Evolutionary conservation across 768 basidiomycete species (phyloP), one percentile per base, ranked within the genome.

Genomic region (Lyophyllum decastes): DNA sequence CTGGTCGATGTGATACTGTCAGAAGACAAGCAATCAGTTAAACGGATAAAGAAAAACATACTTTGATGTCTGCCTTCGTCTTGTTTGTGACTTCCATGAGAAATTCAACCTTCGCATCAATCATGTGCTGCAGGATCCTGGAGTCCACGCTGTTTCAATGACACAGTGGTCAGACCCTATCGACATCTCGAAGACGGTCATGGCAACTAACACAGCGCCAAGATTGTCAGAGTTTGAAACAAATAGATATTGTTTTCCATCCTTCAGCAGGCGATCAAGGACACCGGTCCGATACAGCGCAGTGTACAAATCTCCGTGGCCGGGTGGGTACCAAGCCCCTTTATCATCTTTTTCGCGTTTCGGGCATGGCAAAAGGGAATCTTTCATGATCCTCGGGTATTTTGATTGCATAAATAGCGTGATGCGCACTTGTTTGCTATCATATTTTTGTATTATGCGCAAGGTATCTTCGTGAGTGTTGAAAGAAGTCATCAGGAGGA

Each of bases 21-120:
- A 59, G 45, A 57, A 38, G 8, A 34, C 2, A 24, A n/a, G n/a
- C 25, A 17, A 19, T 2, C 6, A n/a, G 16, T 24, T 46, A 25
- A 14, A 24, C 11, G 5, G 9, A 47, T 17, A 17, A 73, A 4
- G 81, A 77, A 66, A 10, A 19, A 49, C 46, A 24, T 52, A 61
- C 68, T 62, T 83, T 81, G 62, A 81, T 73, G 67, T 89, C 94
- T 49, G 90, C 93, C 82, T 96, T 95, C 68, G 94, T 95, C 84
- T 95, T 96, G 80, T 95, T 92, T 11, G 95, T 97, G 61, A 96
- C 90, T 74, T 96, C 92, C 92, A 94, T 94, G 71, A 94, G 73
- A 77, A 94, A 95, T 73, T 96, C 94, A 25, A 90, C 84, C 60
- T 86, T 75, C 10, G 83, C 81, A 67, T 90, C 82, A 59, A 88